Evolutionary conservation across 805 yeast species (phyloP).

Genomic region (Starmerella sp.): DNA sequence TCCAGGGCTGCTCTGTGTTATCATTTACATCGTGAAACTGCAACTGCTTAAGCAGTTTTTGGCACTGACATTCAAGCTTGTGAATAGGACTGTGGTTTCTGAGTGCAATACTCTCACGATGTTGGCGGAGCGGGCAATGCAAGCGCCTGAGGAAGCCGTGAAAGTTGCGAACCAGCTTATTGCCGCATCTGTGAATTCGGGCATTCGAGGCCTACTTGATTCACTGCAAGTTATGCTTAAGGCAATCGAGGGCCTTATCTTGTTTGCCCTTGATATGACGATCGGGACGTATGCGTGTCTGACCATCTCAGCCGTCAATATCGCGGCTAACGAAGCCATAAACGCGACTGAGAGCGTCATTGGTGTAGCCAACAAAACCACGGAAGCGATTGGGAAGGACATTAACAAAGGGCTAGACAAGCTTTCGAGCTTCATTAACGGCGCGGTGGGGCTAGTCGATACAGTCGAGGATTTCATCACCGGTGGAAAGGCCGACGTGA

Average conservation of each 20-base stretch:
- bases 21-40: constrained; percentile 51
- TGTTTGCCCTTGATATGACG: constrained; percentile 58
- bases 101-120: constrained; percentile 42
- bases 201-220: constrained; percentile 38
- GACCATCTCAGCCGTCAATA: constrained; percentile 59
- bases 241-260: constrained; percentile 46
- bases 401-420: constrained; percentile 57
- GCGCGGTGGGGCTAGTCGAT: constrained; percentile 40
- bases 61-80: constrained; percentile 32
- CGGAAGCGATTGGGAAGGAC: constrained; percentile 44
- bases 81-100: constrained; percentile 32
- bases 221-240: constrained; percentile 40
- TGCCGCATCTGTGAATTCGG: constrained; percentile 38
- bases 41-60: constrained; percentile 44
- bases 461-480: constrained; percentile 47
- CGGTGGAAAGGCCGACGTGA: constrained; percentile 35
- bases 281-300: constrained; percentile 84
- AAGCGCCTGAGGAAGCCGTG: constrained; percentile 49
- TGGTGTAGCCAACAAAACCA: constrained; percentile 48
- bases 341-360: constrained; percentile 60
- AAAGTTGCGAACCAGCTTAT: constrained; percentile 44
- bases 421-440: constrained; percentile 47
- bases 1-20: constrained; percentile 45
- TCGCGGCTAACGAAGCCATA: constrained; percentile 59
- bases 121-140: constrained; percentile 28